Conservation (phyloP, 148 eudicot genomes). For the Nyssa sinensis region DNA sequence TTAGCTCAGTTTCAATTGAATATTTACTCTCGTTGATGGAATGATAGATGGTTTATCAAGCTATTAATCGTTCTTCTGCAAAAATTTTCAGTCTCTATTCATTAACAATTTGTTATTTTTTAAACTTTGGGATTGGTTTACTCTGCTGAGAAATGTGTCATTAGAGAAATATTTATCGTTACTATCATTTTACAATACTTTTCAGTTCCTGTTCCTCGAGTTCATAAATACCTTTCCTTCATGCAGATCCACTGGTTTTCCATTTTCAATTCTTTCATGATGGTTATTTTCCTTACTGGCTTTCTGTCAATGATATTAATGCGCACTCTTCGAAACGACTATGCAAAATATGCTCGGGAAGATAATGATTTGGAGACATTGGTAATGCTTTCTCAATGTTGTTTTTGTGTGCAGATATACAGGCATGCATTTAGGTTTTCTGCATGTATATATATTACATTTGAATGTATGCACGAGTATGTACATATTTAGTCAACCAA, state of each 20-base stretch:
- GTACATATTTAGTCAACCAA: too few species aligned
- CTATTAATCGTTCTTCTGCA: background rate
- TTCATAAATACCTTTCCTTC: background rate
- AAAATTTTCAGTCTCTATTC: background rate
- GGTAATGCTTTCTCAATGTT: conserved; percentile 29
- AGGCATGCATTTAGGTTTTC: background rate
- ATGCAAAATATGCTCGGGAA: conserved; percentile 83
- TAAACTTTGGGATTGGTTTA: background rate
- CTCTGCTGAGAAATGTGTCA: background rate
- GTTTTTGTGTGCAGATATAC: background rate
- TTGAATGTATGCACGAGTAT: too few species aligned
- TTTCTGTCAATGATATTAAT: conserved; percentile 72
- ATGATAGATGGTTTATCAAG: background rate
- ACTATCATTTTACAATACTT: background rate
- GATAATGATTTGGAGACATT: conserved; percentile 75
- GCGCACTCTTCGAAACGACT: conserved; percentile 78
- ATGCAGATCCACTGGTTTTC: conserved; percentile 86
- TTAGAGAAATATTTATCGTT: background rate
- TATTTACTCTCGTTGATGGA: background rate
- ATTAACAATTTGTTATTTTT: background rate
- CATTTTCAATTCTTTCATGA: conserved; percentile 80
- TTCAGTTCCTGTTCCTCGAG: background rate
- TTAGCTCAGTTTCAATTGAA: background rate
- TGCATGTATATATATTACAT: background rate
- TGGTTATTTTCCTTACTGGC: conserved; percentile 82